Conservation (phyloP, 371 early-diverging fungal species). For the Apophysomyces elegans region DNA sequence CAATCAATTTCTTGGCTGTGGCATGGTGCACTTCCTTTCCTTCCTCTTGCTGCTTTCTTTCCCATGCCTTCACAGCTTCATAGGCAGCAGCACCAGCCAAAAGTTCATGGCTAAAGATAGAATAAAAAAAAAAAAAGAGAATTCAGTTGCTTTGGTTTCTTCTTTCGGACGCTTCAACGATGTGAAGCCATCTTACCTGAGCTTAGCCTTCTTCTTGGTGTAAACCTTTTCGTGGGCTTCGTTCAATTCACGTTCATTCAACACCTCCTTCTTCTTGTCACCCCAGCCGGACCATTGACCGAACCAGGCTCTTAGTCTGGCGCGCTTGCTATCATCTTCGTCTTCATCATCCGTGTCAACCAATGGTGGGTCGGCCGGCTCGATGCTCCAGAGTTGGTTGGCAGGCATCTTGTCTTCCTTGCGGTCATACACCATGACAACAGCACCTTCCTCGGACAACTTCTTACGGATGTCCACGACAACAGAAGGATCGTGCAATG, state of each 20-base stretch:
- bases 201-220: slow-evolving; percentile 32
- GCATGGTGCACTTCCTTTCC: slow-evolving; percentile 37
- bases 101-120: slow-evolving; percentile 39
- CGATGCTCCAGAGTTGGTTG: slow-evolving; percentile 34
- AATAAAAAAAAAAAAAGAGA: neutral
- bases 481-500: slow-evolving; percentile 25
- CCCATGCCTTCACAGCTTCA: slow-evolving; percentile 52
- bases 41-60: slow-evolving; percentile 36
- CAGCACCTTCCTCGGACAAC: slow-evolving; percentile 26
- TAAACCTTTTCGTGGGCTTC: slow-evolving; percentile 44
- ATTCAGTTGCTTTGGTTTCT: neutral
- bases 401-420: slow-evolving; percentile 27
- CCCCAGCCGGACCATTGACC: slow-evolving; percentile 39
- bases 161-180: neutral
- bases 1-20: slow-evolving; percentile 51
- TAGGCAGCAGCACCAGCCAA: slow-evolving; percentile 60
- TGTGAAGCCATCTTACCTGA: slow-evolving; percentile 19
- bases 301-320: slow-evolving; percentile 38
- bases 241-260: slow-evolving; percentile 29
- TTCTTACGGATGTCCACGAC: slow-evolving; percentile 33
- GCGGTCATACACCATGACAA: slow-evolving; percentile 28
- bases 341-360: slow-evolving; percentile 37
- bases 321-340: slow-evolving; percentile 40
- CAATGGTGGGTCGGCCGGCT: slow-evolving; percentile 31
- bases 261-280: slow-evolving; percentile 26